These are phyloP conservation scores for Sporisorium scitamineum DNA, from an alignment of 1,284 basidiomycete genomes.

Conservation along the genomic window DNA sequence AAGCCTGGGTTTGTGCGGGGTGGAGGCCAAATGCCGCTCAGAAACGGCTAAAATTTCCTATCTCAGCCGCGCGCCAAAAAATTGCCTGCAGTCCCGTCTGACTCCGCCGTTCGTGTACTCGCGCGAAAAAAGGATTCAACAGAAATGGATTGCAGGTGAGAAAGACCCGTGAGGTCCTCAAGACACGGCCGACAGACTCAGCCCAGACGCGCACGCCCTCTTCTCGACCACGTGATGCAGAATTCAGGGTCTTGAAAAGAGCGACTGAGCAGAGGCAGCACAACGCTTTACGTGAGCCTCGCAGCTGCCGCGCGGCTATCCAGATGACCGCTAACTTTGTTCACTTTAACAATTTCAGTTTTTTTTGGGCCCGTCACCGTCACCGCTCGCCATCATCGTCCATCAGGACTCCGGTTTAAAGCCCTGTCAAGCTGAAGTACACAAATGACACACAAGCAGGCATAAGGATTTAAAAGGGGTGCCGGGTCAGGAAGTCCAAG, in stretches of 20 bases:
- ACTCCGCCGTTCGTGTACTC: too few species aligned
- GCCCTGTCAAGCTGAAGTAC: not conserved
- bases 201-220: too few species aligned
- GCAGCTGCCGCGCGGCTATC: slow-evolving; percentile 6
- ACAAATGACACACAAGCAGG: slow-evolving; percentile 1
- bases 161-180: too few species aligned
- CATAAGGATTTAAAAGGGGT: slow-evolving; percentile 8
- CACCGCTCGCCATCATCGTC: not conserved
- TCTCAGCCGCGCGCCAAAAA: slow-evolving; percentile 11
- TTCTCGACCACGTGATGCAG: too few species aligned
- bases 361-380: not conserved
- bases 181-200: too few species aligned
- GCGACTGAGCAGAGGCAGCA: not conserved
- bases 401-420: not conserved
- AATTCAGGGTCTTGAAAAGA: slow-evolving; percentile 4
- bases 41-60: slow-evolving; percentile 3
- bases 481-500: slow-evolving; percentile 37
- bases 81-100: slow-evolving; percentile 19
- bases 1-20: slow-evolving; percentile 6
- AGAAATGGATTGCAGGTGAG: too few species aligned
- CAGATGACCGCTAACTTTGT: not conserved
- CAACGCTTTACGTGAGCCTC: slow-evolving; percentile 14
- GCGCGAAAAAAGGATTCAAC: too few species aligned
- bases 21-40: slow-evolving; percentile 21
- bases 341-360: not conserved